phyloP scores from a whole-genome alignment of 179 eudicot species.

The Drosera spatulata region DNA sequence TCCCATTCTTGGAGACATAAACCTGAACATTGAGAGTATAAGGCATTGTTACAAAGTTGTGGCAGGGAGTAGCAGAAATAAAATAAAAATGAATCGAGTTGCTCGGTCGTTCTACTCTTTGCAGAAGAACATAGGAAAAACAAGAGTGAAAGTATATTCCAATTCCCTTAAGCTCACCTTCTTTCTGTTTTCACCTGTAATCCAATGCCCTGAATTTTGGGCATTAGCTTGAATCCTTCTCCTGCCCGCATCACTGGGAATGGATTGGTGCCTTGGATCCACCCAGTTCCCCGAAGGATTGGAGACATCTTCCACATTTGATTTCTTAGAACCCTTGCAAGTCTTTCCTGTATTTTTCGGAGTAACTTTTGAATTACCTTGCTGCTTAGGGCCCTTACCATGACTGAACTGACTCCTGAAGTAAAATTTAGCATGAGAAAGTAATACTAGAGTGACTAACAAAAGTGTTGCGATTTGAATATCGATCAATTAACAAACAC shows the following conservation, averaged over 20 bases:
- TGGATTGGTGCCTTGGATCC: constrained; percentile 37
- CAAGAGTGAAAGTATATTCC: constrained; percentile 2
- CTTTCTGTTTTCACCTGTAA: constrained; percentile 51
- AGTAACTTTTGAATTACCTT: constrained; percentile 18
- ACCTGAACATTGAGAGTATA: constrained; percentile 30
- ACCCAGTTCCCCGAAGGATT: constrained; percentile 54
- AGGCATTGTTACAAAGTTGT: not conserved
- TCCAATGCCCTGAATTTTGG: constrained; percentile 74
- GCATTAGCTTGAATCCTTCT: constrained; percentile 76
- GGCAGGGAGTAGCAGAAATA: not conserved
- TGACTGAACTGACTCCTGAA: constrained; percentile 74
- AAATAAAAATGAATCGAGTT: not conserved
- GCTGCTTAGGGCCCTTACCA: constrained; percentile 32
- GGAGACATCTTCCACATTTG: constrained; percentile 20
- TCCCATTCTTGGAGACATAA: constrained; percentile 53
- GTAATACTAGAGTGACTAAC: too few species aligned
- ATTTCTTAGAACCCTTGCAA: constrained; percentile 31
- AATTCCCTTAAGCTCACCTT: constrained; percentile 37
- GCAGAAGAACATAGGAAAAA: not conserved
- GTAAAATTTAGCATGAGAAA: not conserved
- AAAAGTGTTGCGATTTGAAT: too few species aligned
- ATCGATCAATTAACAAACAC: too few species aligned
- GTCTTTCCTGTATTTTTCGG: constrained; percentile 27
- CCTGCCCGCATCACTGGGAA: constrained; percentile 74
- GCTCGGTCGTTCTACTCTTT: not conserved